Evolutionary conservation across 495 filamentous ascomycete species (phyloP).

Genomic region (Achaetomiella virescens): DNA sequence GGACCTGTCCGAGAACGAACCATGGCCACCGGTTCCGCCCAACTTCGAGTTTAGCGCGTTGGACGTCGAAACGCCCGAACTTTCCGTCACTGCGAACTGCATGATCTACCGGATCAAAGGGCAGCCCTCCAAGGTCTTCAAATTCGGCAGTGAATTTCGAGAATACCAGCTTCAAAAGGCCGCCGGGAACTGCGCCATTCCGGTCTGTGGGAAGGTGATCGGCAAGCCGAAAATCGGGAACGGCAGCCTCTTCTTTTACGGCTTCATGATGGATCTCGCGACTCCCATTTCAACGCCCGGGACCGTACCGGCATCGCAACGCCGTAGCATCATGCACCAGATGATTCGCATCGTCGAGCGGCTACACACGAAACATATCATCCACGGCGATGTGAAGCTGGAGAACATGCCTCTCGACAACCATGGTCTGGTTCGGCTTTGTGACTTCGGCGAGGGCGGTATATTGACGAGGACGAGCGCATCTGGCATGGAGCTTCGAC

Average conservation of each 20-base stretch:
- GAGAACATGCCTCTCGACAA: no score
- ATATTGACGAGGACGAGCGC: no score
- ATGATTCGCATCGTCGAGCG: no score
- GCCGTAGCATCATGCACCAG: no score
- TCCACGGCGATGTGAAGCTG: no score
- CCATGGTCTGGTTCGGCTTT: no score
- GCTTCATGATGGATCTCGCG: slow-evolving; percentile 3
- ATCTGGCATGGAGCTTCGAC: no score
- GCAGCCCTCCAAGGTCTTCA: neutral
- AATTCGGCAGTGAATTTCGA: neutral
- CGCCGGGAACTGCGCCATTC: slow-evolving; percentile 8
- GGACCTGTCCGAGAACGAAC: slow-evolving; percentile 1
- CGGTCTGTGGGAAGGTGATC: neutral
- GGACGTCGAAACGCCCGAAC: neutral
- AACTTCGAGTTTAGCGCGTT: neutral
- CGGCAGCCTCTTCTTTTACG: neutral
- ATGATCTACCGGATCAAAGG: slow-evolving; percentile 1
- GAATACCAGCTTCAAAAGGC: slow-evolving; percentile 8
- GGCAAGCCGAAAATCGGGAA: neutral
- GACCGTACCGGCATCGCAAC: neutral
- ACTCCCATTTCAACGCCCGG: neutral
- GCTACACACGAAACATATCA: no score
- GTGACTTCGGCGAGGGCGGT: no score
- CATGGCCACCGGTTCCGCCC: slow-evolving; percentile 7
- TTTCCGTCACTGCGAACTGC: neutral